Evolutionary conservation across 257 asterid genomes (phyloP).

Genomic region (Verbena officinalis): DNA sequence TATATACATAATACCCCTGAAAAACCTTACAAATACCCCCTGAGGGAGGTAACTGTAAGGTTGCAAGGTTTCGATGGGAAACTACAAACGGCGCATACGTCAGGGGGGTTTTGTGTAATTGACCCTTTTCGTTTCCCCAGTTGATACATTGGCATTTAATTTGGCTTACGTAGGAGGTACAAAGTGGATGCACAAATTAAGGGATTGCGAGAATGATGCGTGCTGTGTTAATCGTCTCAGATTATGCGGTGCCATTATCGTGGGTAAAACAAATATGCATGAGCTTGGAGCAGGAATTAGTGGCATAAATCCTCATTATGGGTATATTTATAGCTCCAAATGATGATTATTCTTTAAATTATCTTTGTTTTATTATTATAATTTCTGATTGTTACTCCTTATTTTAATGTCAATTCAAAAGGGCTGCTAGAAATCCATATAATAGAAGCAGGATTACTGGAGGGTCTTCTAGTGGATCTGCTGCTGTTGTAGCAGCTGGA

Average conservation of each 20-base stretch:
- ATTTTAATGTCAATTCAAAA: constrained; percentile 23
- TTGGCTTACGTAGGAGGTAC: constrained; percentile 66
- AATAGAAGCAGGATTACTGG: constrained; percentile 68
- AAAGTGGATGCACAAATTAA: constrained; percentile 80
- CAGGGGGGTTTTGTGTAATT: no score
- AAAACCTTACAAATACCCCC: no score
- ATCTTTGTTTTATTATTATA: background rate
- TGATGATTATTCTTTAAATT: background rate
- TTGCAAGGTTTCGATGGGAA: no score
- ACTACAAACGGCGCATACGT: no score
- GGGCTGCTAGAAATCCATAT: constrained; percentile 81
- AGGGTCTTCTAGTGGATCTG: constrained; percentile 98
- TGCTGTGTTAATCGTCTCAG: constrained; percentile 72
- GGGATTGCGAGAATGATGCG: constrained; percentile 68
- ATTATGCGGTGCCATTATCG: constrained; percentile 79
- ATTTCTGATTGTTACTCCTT: background rate
- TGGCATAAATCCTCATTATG: constrained; percentile 95
- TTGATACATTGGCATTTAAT: no score
- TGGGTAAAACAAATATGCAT: constrained; percentile 96
- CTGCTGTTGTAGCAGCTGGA: constrained; percentile 95
- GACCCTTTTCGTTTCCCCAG: no score
- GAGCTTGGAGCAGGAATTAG: constrained; percentile 97
- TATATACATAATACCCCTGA: no score
- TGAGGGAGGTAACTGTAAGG: no score
- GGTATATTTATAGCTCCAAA: constrained; percentile 42